These are phyloP conservation scores for Pseudoscleropodium purum DNA, from an alignment of 225 moss, liverwort and hornwort species.

Conservation along the genomic window DNA sequence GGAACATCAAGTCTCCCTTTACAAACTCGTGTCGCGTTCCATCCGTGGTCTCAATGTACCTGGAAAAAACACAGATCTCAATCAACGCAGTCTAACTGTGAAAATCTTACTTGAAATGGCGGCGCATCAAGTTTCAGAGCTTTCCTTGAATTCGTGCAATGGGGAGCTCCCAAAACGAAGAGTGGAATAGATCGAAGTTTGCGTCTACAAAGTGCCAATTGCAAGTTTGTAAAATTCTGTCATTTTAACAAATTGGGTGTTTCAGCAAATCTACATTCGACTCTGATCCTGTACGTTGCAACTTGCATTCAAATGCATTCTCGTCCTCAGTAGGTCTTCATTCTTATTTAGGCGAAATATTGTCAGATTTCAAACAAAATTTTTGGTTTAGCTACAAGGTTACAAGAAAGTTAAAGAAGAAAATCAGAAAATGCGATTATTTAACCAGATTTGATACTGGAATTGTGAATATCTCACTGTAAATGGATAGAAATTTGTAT, in stretches of 20 bases:
- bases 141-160: background rate
- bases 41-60: constrained; percentile 29
- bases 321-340: background rate
- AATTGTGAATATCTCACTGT: background rate
- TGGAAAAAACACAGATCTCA: background rate
- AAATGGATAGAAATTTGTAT: background rate
- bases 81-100: background rate
- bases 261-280: background rate
- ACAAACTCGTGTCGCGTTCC: constrained; percentile 10
- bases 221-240: background rate
- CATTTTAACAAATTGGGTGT: background rate
- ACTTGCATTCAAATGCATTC: background rate
- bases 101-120: background rate
- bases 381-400: background rate
- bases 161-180: background rate
- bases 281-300: background rate
- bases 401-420: background rate
- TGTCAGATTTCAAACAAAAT: background rate
- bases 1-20: constrained; percentile 31
- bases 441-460: background rate
- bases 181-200: background rate
- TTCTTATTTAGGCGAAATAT: background rate
- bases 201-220: background rate
- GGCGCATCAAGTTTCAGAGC: background rate
- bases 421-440: too few relatives aligned